phyloP scores from a whole-genome alignment of 441 rosid genomes.

The Euphorbia celastroides region DNA sequence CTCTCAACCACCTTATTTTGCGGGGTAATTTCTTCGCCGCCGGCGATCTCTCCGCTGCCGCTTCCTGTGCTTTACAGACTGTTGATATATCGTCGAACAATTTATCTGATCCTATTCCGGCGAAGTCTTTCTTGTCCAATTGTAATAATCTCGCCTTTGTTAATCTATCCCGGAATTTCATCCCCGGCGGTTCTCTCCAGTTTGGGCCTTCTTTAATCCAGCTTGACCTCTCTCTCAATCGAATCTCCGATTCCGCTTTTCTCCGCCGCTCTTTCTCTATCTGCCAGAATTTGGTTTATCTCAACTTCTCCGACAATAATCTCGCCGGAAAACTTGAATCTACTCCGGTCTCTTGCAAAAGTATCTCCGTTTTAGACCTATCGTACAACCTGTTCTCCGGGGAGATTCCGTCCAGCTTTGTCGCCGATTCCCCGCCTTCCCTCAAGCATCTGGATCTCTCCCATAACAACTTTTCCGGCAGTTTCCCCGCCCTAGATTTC shows the following conservation, averaged over 20 bases:
- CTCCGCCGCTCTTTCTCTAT: slow-evolving; percentile 31
- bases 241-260: slow-evolving; percentile 37
- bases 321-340: slow-evolving; percentile 39
- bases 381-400: slow-evolving; percentile 58
- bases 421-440: slow-evolving; percentile 36
- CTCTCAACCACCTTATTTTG: slow-evolving; percentile 43
- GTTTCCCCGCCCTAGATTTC: slow-evolving; percentile 47
- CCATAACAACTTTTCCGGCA: slow-evolving; percentile 64
- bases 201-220: slow-evolving; percentile 45
- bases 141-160: slow-evolving; percentile 34
- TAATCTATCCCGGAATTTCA: slow-evolving; percentile 49
- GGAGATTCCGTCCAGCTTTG: slow-evolving; percentile 38
- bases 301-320: slow-evolving; percentile 50
- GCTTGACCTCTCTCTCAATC: slow-evolving; percentile 56
- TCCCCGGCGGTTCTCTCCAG: slow-evolving; percentile 40
- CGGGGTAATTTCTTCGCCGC: slow-evolving; percentile 54
- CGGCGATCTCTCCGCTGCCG: slow-evolving; percentile 40
- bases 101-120: slow-evolving; percentile 40
- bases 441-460: slow-evolving; percentile 62
- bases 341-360: slow-evolving; percentile 34
- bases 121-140: slow-evolving; percentile 31
- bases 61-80: slow-evolving; percentile 34
- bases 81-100: slow-evolving; percentile 54
- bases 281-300: slow-evolving; percentile 51
- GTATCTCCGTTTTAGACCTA: slow-evolving; percentile 55